phyloP scores from a whole-genome alignment of 495 filamentous ascomycete species.

The Baudoinia panamericana region DNA sequence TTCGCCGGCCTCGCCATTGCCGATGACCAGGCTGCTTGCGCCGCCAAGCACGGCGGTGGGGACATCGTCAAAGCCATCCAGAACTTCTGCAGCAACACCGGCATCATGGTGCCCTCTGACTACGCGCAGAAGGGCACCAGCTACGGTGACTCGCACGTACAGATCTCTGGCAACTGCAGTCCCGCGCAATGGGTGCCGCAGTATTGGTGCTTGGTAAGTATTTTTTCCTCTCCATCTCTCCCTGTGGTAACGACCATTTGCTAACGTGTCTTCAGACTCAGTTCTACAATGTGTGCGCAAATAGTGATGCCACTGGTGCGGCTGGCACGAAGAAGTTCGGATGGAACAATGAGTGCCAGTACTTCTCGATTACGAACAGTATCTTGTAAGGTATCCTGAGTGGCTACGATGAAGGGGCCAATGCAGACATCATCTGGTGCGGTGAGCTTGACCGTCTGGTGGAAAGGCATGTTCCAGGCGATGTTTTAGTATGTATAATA shows the following conservation, averaged over 20 bases:
- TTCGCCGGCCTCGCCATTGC: background rate
- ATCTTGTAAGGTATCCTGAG: too few species aligned
- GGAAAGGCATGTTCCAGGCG: too few species aligned
- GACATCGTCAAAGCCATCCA: background rate
- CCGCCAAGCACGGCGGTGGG: background rate
- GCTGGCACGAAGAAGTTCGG: background rate
- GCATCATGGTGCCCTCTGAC: slow-evolving; percentile 9
- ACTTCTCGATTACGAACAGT: background rate
- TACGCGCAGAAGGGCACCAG: slow-evolving; percentile 1
- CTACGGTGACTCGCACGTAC: background rate
- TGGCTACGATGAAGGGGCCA: too few species aligned
- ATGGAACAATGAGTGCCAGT: background rate
- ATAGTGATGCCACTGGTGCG: background rate
- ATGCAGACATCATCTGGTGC: too few species aligned
- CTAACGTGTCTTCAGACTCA: too few species aligned
- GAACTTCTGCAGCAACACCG: slow-evolving; percentile 2
- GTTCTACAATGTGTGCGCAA: background rate
- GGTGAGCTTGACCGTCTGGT: too few species aligned
- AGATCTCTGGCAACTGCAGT: slow-evolving; percentile 3
- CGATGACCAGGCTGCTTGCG: background rate
- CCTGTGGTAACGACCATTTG: too few species aligned
- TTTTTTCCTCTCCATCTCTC: too few species aligned
- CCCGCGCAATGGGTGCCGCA: slow-evolving; percentile 10
- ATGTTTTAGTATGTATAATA: too few species aligned
- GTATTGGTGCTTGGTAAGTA: slow-evolving; percentile 8